Evolutionary conservation across 805 yeast species (phyloP).

Genomic region (Yamadazyma paraphyllophila): DNA sequence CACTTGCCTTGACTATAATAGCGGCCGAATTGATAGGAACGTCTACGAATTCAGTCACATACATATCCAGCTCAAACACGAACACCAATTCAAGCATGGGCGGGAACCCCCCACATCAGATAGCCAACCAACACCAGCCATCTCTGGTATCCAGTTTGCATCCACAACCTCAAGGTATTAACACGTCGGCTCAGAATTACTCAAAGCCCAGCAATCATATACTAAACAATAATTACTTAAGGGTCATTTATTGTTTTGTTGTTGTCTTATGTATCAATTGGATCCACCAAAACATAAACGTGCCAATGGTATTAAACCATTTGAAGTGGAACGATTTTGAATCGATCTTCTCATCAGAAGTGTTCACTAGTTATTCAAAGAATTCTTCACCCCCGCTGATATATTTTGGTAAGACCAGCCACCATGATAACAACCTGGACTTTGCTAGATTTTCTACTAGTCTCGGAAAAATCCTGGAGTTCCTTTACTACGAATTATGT

Average conservation of each 20-base stretch:
- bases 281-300: not conserved
- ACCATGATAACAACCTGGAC: too few species aligned
- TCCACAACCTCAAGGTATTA: not conserved
- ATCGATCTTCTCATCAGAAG: conserved; percentile 8
- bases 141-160: not conserved
- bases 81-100: not conserved
- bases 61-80: not conserved
- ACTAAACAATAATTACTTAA: conserved; percentile 8
- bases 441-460: not conserved
- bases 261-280: conserved; percentile 5
- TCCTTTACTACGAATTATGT: conserved; percentile 12
- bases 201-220: not conserved
- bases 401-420: too few species aligned
- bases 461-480: not conserved
- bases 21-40: conserved; percentile 30
- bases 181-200: not conserved
- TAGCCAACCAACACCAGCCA: not conserved
- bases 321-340: conserved; percentile 9
- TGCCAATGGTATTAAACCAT: conserved; percentile 5
- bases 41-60: not conserved
- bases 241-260: conserved; percentile 9
- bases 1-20: conserved; percentile 30
- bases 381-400: not conserved
- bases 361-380: conserved; percentile 1
- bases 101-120: not conserved